Evolutionary conservation across 805 yeast species (phyloP).

Genomic region (Lipomyces kockii): DNA sequence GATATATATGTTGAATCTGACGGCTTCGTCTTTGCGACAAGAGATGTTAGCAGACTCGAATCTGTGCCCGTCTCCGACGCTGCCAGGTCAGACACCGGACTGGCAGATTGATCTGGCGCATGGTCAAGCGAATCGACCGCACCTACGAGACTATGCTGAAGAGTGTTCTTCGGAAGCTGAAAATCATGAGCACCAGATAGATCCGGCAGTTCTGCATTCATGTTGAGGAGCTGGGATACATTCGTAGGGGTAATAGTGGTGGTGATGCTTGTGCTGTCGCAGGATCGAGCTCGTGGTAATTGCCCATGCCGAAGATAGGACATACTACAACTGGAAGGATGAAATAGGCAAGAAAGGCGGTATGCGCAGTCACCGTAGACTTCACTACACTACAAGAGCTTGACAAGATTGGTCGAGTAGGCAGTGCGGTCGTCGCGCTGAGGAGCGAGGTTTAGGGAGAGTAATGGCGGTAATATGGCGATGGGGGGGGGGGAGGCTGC

Average conservation of each 20-base stretch:
- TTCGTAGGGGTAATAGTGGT: neutral
- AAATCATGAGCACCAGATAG: neutral
- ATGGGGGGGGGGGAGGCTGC: neutral
- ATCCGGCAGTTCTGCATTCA: neutral
- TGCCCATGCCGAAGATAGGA: conserved; percentile 1
- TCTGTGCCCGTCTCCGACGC: neutral
- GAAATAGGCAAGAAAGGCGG: neutral
- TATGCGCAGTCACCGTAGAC: neutral
- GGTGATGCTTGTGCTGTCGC: neutral
- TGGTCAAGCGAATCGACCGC: neutral
- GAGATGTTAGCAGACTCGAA: neutral
- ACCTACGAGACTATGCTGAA: neutral
- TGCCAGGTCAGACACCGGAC: neutral
- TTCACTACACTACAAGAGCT: neutral
- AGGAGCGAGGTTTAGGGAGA: neutral
- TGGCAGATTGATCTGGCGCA: neutral
- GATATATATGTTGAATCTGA: neutral
- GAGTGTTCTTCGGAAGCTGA: neutral
- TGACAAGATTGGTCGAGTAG: neutral
- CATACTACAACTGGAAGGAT: neutral
- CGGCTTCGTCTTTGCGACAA: neutral
- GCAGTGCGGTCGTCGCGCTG: neutral
- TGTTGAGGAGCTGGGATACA: conserved; percentile 3
- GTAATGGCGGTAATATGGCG: neutral
- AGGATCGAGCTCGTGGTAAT: neutral